A percentile compares a stretch with the other conserved stretches of the same genome.
These are phyloP conservation scores for Brassica napus DNA, from an alignment of 345 rosid species.

Conservation along the genomic window Da-Ae NC_063444.1:50271501-50272000, in stretches of 20 bases:
- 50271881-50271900: conserved; percentile 79
- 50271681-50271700: conserved; percentile 16
- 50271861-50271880: conserved; percentile 82
- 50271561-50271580: too few species aligned
- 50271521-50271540: too few species aligned
- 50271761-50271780: conserved; percentile 48
- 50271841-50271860: conserved; percentile 65
- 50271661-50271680: conserved; percentile 30
- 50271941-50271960: conserved; percentile 71
- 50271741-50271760: conserved; percentile 6
- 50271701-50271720: neutral
- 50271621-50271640: neutral
- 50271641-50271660: neutral
- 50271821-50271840: conserved; percentile 81
- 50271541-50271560: too few species aligned
- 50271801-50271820: conserved; percentile 90
- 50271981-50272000: conserved; percentile 85
- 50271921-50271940: conserved; percentile 81
- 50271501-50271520: too few species aligned
- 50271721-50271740: conserved; percentile 16
- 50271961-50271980: conserved; percentile 86
- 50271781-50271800: conserved; percentile 62
- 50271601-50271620: too few species aligned
- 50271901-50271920: conserved; percentile 76
- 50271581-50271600: too few species aligned